phyloP scores from a whole-genome alignment of 2,329 filamentous ascomycete species.

The Trichoderma sp. region DNA sequence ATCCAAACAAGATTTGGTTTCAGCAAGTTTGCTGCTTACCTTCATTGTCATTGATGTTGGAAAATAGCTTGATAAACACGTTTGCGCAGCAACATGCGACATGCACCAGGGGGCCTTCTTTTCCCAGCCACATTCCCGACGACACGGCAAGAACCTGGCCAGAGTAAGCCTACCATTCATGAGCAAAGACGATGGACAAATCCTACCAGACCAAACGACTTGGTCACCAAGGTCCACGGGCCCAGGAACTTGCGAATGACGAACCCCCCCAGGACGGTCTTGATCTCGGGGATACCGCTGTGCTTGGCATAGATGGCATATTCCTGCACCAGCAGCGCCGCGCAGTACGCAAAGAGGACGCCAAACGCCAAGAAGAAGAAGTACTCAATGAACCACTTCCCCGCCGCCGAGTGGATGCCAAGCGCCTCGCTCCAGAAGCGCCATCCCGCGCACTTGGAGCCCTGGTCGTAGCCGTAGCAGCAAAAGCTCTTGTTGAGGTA shows the following conservation, averaged over 20 bases:
- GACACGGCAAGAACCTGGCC: constrained; percentile 80
- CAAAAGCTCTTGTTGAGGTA: constrained; percentile 92
- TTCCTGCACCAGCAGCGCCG: constrained; percentile 76
- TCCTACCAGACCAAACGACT: constrained; percentile 81
- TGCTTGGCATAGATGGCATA: constrained; percentile 90
- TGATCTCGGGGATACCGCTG: constrained; percentile 96
- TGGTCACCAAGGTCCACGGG: constrained; percentile 83
- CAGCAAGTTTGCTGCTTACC: constrained; percentile 48
- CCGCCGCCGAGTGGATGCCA: constrained; percentile 63
- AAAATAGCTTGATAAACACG: constrained; percentile 87
- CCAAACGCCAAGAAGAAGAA: constrained; percentile 84
- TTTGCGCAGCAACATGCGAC: constrained; percentile 97
- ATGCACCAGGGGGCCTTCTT: constrained; percentile 93
- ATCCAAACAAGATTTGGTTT: not conserved
- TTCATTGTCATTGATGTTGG: constrained; percentile 80
- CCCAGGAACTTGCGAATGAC: constrained; percentile 87
- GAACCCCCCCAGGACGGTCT: constrained; percentile 91
- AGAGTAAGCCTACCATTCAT: constrained; percentile 10
- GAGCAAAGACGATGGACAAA: constrained; percentile 31
- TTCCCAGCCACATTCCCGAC: constrained; percentile 94
- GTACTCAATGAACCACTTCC: constrained; percentile 83
- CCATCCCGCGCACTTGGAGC: constrained; percentile 84
- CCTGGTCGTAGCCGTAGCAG: constrained; percentile 86
- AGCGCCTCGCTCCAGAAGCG: constrained; percentile 78
- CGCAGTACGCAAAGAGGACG: constrained; percentile 73